Percentiles rank a stretch among this genome's conserved stretches.
Evolutionary conservation across 768 basidiomycete genomes (phyloP).

Genomic region (Leccinum variicolor): DNA sequence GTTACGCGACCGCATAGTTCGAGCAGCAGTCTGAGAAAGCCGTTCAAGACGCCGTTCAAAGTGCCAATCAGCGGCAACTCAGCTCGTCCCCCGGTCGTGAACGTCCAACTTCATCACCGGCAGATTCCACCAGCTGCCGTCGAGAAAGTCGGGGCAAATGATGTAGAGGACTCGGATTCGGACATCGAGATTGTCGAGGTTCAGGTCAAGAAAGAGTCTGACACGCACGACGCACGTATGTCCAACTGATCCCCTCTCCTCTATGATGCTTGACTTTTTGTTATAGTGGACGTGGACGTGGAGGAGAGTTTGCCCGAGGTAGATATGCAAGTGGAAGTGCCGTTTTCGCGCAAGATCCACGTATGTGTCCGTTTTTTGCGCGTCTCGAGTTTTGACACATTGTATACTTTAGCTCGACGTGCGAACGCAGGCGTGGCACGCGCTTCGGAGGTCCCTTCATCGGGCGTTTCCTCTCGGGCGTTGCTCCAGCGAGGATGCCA

Average conservation of each 20-base stretch:
- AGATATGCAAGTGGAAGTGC: constrained; percentile 36
- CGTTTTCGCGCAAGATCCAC: constrained; percentile 41
- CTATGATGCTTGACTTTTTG: not conserved
- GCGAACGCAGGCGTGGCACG: constrained; percentile 36
- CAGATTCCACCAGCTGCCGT: not conserved
- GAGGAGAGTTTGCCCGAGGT: constrained; percentile 27
- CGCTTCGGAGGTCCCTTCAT: constrained; percentile 39
- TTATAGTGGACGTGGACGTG: constrained; percentile 2
- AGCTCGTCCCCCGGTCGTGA: constrained; percentile 18
- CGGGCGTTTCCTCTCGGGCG: constrained; percentile 15
- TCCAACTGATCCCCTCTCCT: not conserved
- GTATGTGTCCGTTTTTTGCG: constrained; percentile 19
- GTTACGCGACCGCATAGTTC: constrained; percentile 50
- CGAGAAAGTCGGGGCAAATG: not conserved
- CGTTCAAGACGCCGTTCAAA: constrained; percentile 49
- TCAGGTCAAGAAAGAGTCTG: not conserved
- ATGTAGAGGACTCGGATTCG: not conserved
- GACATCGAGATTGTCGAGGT: constrained; percentile 15
- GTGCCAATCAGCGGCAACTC: constrained; percentile 38
- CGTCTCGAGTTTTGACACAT: not conserved
- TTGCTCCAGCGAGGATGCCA: not conserved
- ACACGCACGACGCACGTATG: not conserved
- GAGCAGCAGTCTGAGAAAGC: constrained; percentile 41
- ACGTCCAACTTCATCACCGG: not conserved
- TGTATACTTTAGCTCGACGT: constrained; percentile 26